These are phyloP conservation scores for Plasmopara viticola DNA, from an alignment of 352 stramenopile species.

Conservation along the genomic window DNA sequence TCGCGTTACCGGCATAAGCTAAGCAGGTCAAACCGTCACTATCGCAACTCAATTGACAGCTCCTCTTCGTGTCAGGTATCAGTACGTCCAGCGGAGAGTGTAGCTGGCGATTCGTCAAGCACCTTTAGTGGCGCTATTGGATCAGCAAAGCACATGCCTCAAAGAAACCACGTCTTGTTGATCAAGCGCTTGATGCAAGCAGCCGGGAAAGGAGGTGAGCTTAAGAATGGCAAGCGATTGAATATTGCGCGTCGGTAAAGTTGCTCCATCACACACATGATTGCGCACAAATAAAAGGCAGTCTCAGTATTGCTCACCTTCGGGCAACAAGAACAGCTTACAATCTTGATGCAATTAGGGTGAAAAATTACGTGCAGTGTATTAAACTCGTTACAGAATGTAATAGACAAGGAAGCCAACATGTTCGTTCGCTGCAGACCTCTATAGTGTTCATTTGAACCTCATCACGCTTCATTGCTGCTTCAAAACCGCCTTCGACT, in stretches of 20 bases:
- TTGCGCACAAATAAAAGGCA: background rate
- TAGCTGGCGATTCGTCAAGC: constrained; percentile 19
- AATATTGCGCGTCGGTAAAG: constrained; percentile 15
- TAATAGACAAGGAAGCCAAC: too few relatives aligned
- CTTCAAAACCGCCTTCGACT: too few relatives aligned
- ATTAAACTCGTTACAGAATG: too few relatives aligned
- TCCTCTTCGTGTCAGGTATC: constrained; percentile 19
- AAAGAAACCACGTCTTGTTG: constrained; percentile 44
- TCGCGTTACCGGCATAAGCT: constrained; percentile 17
- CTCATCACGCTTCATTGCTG: too few relatives aligned
- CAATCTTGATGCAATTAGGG: background rate
- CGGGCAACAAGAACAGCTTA: background rate
- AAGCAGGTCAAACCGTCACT: constrained; percentile 9
- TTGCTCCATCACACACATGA: background rate
- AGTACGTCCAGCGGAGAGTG: constrained; percentile 27
- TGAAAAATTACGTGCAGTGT: too few relatives aligned
- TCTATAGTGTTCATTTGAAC: too few relatives aligned
- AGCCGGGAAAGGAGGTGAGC: constrained; percentile 18
- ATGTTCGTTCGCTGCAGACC: too few relatives aligned
- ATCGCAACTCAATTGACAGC: constrained; percentile 2
- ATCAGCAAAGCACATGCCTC: constrained; percentile 54
- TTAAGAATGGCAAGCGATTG: constrained; percentile 11
- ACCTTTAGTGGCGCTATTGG: constrained; percentile 24
- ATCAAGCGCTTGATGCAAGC: constrained; percentile 49
- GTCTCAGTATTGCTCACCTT: too few relatives aligned